phyloP scores from a whole-genome alignment of 345 rosid species.

The Excoecaria agallocha region DNA sequence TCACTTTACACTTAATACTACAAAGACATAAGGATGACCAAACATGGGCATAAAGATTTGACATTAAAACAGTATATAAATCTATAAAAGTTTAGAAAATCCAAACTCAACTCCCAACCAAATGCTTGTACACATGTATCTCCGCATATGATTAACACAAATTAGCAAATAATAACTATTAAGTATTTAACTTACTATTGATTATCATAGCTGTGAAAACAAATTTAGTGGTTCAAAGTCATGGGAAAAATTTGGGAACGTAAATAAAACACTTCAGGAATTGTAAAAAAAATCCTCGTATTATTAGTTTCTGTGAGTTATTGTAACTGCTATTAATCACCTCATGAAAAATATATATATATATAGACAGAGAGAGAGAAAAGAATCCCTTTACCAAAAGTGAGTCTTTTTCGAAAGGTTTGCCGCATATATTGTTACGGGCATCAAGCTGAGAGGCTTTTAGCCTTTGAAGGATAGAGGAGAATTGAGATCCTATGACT shows the following conservation, averaged over 20 bases:
- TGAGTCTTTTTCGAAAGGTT: constrained; percentile 78
- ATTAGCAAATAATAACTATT: neutral
- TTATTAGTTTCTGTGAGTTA: neutral
- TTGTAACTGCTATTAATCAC: neutral
- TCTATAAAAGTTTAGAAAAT: neutral
- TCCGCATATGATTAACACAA: neutral
- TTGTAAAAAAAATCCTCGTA: neutral
- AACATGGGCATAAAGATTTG: neutral
- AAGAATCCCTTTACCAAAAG: constrained; percentile 63
- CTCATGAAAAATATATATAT: neutral
- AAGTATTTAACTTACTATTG: neutral
- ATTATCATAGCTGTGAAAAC: neutral
- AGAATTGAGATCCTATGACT: constrained; percentile 43
- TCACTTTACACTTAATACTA: neutral
- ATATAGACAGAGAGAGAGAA: too few relatives aligned
- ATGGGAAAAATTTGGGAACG: neutral
- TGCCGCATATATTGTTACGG: constrained; percentile 64
- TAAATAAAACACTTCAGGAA: neutral
- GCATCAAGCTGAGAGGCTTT: constrained; percentile 50
- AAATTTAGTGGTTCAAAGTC: neutral
- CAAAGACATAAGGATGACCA: neutral
- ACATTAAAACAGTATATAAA: neutral
- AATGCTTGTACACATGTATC: neutral
- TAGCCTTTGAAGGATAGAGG: constrained; percentile 45
- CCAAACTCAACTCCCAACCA: neutral